Evolutionary conservation across 1,284 basidiomycete species (phyloP), one percentile per base, ranked within the genome.

Genomic region (Anthracocystis panici-leucophaei): DNA sequence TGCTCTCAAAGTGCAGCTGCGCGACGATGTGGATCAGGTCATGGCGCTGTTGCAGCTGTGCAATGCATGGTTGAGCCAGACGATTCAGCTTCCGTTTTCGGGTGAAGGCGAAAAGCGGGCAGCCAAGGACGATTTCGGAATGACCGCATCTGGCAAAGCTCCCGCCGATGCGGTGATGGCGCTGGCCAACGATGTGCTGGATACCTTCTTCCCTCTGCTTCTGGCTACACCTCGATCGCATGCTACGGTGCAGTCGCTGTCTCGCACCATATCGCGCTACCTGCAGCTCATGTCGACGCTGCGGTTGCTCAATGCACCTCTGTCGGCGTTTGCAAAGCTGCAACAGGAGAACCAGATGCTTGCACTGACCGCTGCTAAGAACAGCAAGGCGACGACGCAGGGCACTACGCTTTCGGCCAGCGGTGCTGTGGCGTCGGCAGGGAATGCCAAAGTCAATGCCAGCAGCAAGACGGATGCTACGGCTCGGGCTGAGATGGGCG

Each of bases 401-500:
- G 63, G 58, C 21, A 59, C 62, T 1, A 21, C 51, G 18, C 41
- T 75, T 42, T 50, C 72, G 27, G 55, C 63, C 3, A 61, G 73
- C 48, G 74, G 74, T 14, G 57, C 68, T 3, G 49, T 67, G 35
- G 59, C 57, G 9, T 76, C 74, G 29, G 68, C 69, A 20, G 69
- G 69, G n/a, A 76, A 76, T 20, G 41, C 50, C 46, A 64, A 64
- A 25, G 73, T 75, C 12, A 45, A 27, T 18, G 50, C 54, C 14
- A 64, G 50, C 57, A 65, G 60, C 63, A 59, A 59, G 53, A 56
- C 49, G 41, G 55, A 57, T 23, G 60, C 63, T 20, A 48, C 62
- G 23, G 71, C 66, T n/a, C 49, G 71, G n/a, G 69, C 65, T n/a
- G 73, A 78, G 53, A 78, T 71, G 58, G 77, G 77, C 14, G 77